Base-by-base conservation (phyloP, 331 rosid species). In the Quercus tomentella region DNA sequence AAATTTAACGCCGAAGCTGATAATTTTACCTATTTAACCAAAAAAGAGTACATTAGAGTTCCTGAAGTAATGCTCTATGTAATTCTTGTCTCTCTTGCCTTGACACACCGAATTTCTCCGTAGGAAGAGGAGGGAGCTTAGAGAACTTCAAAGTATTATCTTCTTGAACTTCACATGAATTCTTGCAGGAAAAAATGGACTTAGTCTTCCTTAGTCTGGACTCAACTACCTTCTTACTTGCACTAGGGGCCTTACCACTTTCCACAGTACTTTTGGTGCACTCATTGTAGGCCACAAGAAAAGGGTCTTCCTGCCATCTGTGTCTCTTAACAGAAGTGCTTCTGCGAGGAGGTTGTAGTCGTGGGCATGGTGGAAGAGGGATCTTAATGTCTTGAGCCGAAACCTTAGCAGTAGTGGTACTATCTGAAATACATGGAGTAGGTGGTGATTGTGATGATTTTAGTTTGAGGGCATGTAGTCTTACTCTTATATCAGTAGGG, bases 321-420 rank as follows among this genome's bases (percentile, higher is more conserved):
- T 78, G 67, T 4, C 90, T 90, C 82, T 92, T 94, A 57, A 79
- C 83, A 0, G 94, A 94, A 74, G 55, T 31, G 84, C 92, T 89
- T 82, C 92, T 87, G 2, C 67, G 63, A 2, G 90, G 90, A 70
- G 77, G 87, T 74, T 76, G 86, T 22, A 76, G 18, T 26, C 67
- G 15, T 0, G 31, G 82, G 83, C 89, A 92, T 11, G 98, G 98
- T 35, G 98, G 98, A 37, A 82, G 92, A 82, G 95, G 97, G 79
- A 94, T 89, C 78, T 89, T 90, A 70, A 71, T 60, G 65, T 60
- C 77, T 18, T 56, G 76, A 71, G 71, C 84, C 56, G 9, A 30
- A 31, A 35, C 68, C 56, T 35, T 68, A 41, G 49, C 49, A 41
- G 49, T 41, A 9, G 14, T 37, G 65, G 72, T 18, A n/a, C 31